phyloP scores from a whole-genome alignment of 345 rosid species.

The Ceriops tagal region DNA sequence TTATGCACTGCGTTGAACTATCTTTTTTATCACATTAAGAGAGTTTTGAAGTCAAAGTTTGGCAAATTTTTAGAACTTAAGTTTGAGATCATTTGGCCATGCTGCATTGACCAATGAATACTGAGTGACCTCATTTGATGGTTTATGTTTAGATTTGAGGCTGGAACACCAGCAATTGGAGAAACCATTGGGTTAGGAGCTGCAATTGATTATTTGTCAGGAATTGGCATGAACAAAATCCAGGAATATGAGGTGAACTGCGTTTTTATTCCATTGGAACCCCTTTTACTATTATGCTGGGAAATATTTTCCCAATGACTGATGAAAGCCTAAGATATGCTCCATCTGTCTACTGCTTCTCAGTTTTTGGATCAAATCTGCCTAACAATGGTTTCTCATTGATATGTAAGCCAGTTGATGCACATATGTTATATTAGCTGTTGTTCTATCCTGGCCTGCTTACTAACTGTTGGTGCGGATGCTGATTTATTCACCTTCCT shows the following conservation, averaged over 20 bases:
- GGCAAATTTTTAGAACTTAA: neutral
- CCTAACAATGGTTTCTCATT: no score
- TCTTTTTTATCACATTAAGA: neutral
- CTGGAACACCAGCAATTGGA: slow-evolving; percentile 98
- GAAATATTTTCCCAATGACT: neutral
- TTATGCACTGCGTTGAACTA: no score
- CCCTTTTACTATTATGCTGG: neutral
- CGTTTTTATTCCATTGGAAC: neutral
- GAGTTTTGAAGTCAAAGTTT: neutral
- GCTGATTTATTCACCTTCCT: no score
- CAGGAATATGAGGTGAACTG: slow-evolving; percentile 76
- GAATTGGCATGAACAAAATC: slow-evolving; percentile 76
- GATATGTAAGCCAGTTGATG: no score
- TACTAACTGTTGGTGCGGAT: no score
- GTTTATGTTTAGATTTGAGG: slow-evolving; percentile 72
- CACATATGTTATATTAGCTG: no score
- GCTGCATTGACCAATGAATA: neutral
- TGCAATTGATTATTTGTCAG: slow-evolving; percentile 78
- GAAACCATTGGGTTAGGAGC: slow-evolving; percentile 96
- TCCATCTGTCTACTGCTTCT: no score
- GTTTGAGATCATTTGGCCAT: neutral
- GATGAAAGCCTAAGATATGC: neutral
- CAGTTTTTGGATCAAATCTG: no score
- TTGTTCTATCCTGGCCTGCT: no score
- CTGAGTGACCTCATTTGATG: neutral